Evolutionary conservation across 768 basidiomycete species (phyloP), one percentile per base, ranked within the genome.

Genomic region (Trametopsis cervina): DNA sequence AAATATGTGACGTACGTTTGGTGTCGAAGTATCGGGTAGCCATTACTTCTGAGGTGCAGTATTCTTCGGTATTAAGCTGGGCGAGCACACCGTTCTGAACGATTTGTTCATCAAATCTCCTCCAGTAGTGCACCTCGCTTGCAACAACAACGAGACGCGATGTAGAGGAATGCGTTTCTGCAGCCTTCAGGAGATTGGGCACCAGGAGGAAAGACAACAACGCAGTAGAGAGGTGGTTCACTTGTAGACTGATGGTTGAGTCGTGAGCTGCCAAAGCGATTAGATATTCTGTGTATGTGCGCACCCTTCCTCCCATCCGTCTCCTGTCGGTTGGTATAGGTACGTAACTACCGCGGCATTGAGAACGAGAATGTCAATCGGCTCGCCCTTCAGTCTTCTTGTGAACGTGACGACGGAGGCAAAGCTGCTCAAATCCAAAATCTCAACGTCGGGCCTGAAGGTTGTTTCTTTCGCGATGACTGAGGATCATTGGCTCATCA

Each of bases 181-280:
- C 64, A 0, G 75, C 70, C 27, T 65, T 55, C 2, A 68, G 37
- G 62, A 78, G 64, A 4, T 51, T 51, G 0, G 77, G 76, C 0
- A 77, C 61, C 0, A 77, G 60, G 3, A 66, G 63, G 2, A 77
- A 50, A 0, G 63, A 59, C 4, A 76, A 61, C 0, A 76, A 60
- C 12, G 66, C 59, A 4, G 62, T 65, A 0, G 70, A 61, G 12
- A 79, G 57, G 53, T 66, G 50, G 54, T 78, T 77, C 27, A 74
- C 68, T 52, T 78, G 75, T 0, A 76, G 46, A 12, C 76, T 80
- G 21, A 20, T 12, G 21, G 18, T 5, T 4, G 23, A 11, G 21
- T 6, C 23, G 6, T 25, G 2, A 46, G 27, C 15, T 9, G 17
- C 22, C 7, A 21, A 33, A 26, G n/a, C n/a, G n/a, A n/a, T n/a